These are phyloP conservation scores for Pythium biforme DNA, from an alignment of 352 stramenopile species.

Conservation along the genomic window DNA sequence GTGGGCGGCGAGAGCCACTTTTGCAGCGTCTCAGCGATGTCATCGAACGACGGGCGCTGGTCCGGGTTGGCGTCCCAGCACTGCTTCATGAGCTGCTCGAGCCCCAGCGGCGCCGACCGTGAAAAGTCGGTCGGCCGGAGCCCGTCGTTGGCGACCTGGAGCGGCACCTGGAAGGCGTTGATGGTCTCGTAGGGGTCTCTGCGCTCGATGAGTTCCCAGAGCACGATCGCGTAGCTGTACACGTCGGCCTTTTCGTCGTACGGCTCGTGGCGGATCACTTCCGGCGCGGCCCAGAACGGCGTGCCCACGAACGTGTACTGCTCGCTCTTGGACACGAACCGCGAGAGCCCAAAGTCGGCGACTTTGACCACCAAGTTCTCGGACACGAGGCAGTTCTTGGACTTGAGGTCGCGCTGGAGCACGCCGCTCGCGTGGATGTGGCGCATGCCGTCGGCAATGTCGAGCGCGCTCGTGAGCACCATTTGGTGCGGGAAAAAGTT, in stretches of 20 bases:
- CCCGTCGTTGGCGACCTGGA: constrained; percentile 69
- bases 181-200: constrained; percentile 70
- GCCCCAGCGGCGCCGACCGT: constrained; percentile 46
- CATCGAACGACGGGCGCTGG: constrained; percentile 57
- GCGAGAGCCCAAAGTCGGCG: constrained; percentile 68
- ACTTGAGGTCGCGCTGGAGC: constrained; percentile 76
- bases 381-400: constrained; percentile 75
- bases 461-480: constrained; percentile 54
- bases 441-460: constrained; percentile 66
- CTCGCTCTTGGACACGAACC: constrained; percentile 31
- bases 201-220: constrained; percentile 76
- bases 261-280: constrained; percentile 73
- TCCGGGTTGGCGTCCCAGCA: constrained; percentile 74
- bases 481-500: constrained; percentile 74
- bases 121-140: constrained; percentile 52
- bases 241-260: constrained; percentile 79
- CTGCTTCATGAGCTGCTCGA: constrained; percentile 72
- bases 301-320: constrained; percentile 76
- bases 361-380: constrained; percentile 80
- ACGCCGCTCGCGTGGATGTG: constrained; percentile 58
- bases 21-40: constrained; percentile 58
- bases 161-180: constrained; percentile 75
- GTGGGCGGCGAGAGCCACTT: constrained; percentile 44
- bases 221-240: constrained; percentile 72
- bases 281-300: constrained; percentile 73